Percentiles rank a stretch among this genome's conserved stretches.
Conservation (phyloP, 768 basidiomycete genomes). For the Cystobasidium ongulense region DNA sequence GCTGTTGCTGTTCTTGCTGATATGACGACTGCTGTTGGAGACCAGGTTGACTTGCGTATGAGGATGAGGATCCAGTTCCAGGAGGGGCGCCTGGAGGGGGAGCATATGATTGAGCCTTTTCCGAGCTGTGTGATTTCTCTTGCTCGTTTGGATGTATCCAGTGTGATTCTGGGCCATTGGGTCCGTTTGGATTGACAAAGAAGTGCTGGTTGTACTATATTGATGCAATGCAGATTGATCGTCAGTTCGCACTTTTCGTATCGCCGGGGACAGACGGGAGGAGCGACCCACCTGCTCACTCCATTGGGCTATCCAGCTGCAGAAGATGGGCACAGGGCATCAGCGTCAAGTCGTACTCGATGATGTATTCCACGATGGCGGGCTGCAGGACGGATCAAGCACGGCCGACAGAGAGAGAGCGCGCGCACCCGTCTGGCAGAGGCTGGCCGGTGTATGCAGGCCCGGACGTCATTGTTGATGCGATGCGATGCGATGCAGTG, state of each 20-base stretch:
- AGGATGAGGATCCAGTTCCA: not conserved
- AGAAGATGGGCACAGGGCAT: too few species aligned
- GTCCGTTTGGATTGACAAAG: conserved; percentile 7
- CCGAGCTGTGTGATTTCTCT: not conserved
- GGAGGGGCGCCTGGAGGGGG: not conserved
- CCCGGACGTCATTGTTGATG: not conserved
- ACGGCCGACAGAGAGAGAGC: not conserved
- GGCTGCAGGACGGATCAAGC: too few species aligned
- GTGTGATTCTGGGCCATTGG: conserved; percentile 5
- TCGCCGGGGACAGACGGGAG: not conserved
- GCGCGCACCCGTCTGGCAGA: conserved; percentile 5
- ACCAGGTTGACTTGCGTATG: not conserved
- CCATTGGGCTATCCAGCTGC: conserved; percentile 18
- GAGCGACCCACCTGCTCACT: not conserved
- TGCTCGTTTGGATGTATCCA: conserved; percentile 18
- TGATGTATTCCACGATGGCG: not conserved
- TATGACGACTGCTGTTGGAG: not conserved
- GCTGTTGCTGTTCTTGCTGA: not conserved
- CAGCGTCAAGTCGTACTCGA: too few species aligned
- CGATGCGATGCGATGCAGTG: not conserved
- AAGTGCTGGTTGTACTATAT: conserved; percentile 4
- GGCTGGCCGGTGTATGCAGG: conserved; percentile 14
- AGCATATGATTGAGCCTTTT: not conserved
- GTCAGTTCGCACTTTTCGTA: not conserved
- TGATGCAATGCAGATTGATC: not conserved